Evolutionary conservation across 352 stramenopile genomes (phyloP), one percentile per base, ranked within the genome.

Genomic region (Phytophthora uliginosa): DNA sequence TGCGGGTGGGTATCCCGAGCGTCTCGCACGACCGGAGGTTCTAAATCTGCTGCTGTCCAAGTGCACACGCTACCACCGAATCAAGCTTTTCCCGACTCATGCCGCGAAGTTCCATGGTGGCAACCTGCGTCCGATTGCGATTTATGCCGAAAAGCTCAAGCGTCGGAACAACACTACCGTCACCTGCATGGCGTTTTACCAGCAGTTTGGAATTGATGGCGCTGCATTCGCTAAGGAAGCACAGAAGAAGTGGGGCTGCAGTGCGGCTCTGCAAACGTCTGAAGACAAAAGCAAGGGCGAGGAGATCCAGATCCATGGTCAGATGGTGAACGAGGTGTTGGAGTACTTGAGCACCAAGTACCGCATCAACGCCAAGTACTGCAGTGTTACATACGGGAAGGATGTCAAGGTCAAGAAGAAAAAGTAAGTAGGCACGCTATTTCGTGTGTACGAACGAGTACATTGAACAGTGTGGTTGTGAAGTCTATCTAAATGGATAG

Each of bases 231-330:
- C 78, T n/a, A 93, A 92, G 61, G 90, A 97, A 15, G 86, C 71
- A 3, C 87, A 94, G 55, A 95, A 94, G 66, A 95, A 91, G 51
- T 97, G 88, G 88, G 90, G 88, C 17, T 95, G 84, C 64, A 92
- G 84, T 57, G 89, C 88, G 24, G 73, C 84, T 24, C 64, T 83
- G 40, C 82, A 88, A 48, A 4, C 71, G 15, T 84, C 78, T 0
- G 71, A 85, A 20, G 86, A 93, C 57, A 94, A 95, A 71, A 80
- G 77, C 45, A 86, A 84, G 26, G 77, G 77, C 1, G 81, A 95
- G 28, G 87, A 97, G 70, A 88, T 97, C 64, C 82, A 89, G 48
- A 71, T 97, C 18, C 88, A 95, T 69, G 90, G 90, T 13, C 87
- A 97, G 45, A 89, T 95, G 78, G 79, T 85, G 36, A 90, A 93